Evolutionary conservation across 2,329 filamentous ascomycete species (phyloP).

Genomic region (Cordyceps tenuipes): DNA sequence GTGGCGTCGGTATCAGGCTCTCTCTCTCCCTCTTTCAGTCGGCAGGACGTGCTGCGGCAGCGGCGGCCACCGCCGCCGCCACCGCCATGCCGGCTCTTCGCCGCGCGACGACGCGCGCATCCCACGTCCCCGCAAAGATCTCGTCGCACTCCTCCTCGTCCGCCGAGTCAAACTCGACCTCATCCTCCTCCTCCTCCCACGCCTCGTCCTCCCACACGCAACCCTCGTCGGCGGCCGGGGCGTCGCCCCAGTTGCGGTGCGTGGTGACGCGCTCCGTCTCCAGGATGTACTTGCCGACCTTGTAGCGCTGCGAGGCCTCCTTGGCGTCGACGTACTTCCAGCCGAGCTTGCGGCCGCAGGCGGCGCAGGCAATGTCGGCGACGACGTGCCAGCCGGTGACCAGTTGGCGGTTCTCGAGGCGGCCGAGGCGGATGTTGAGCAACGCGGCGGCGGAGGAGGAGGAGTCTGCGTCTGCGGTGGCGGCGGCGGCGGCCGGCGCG

Average conservation of each 20-base stretch:
- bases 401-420: constrained; percentile 46
- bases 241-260: constrained; percentile 42
- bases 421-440: constrained; percentile 48
- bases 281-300: constrained; percentile 60
- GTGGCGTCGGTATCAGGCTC: too few relatives aligned
- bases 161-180: constrained; percentile 51
- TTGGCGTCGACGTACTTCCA: constrained; percentile 62
- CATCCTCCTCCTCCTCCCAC: constrained; percentile 17
- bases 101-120: constrained; percentile 41
- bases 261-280: constrained; percentile 51
- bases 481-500: constrained; percentile 15
- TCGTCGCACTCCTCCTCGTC: constrained; percentile 62
- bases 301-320: constrained; percentile 54
- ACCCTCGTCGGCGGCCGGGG: neutral
- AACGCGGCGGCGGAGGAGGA: constrained; percentile 23
- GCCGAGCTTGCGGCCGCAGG: constrained; percentile 49
- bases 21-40: neutral
- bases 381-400: constrained; percentile 57
- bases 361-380: constrained; percentile 51
- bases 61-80: neutral
- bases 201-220: too few relatives aligned
- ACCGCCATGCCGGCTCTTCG: constrained; percentile 33
- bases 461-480: too few relatives aligned
- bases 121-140: constrained; percentile 54
- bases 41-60: too few relatives aligned